Percentiles rank a stretch among this genome's conserved stretches.
These are phyloP conservation scores for Sphaerulina musiva DNA, from an alignment of 2,329 filamentous ascomycete species.

Conservation along the genomic window DNA sequence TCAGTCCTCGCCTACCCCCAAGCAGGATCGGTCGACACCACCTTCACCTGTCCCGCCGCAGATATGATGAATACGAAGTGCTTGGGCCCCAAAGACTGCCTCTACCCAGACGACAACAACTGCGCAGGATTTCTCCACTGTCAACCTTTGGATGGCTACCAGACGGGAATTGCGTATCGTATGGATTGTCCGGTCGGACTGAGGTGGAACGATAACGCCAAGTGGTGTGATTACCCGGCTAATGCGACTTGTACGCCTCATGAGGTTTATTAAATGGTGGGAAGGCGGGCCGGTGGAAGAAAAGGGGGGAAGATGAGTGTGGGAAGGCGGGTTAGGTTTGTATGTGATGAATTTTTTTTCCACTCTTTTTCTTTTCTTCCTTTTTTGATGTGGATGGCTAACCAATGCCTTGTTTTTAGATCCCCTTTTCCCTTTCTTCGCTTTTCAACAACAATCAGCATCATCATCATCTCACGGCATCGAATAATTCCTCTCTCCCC, in stretches of 20 bases:
- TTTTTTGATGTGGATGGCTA: no score
- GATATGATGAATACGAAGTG: slow-evolving; percentile 8
- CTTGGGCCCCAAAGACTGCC: slow-evolving; percentile 7
- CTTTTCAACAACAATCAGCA: no score
- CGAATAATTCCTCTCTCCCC: no score
- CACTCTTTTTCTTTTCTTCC: no score
- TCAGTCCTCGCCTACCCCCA: not conserved
- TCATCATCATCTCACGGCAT: no score
- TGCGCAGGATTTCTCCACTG: slow-evolving; percentile 11
- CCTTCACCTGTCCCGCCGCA: slow-evolving; percentile 3
- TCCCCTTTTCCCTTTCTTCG: no score
- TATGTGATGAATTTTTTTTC: no score
- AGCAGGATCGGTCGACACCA: not conserved
- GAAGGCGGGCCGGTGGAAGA: no score
- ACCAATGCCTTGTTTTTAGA: no score
- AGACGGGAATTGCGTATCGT: slow-evolving; percentile 4
- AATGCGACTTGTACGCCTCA: not conserved
- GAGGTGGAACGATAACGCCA: slow-evolving; percentile 8
- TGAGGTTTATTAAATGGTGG: not conserved
- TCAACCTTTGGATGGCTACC: slow-evolving; percentile 2
- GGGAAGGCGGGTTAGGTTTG: no score
- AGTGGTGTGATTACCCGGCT: slow-evolving; percentile 8
- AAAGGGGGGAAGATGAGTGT: no score
- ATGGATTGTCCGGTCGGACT: slow-evolving; percentile 4
- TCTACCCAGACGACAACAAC: slow-evolving; percentile 7